Base-by-base conservation (phyloP, 2,329 filamentous ascomycete genomes). In the Stagonosporopsis vannaccii region DNA sequence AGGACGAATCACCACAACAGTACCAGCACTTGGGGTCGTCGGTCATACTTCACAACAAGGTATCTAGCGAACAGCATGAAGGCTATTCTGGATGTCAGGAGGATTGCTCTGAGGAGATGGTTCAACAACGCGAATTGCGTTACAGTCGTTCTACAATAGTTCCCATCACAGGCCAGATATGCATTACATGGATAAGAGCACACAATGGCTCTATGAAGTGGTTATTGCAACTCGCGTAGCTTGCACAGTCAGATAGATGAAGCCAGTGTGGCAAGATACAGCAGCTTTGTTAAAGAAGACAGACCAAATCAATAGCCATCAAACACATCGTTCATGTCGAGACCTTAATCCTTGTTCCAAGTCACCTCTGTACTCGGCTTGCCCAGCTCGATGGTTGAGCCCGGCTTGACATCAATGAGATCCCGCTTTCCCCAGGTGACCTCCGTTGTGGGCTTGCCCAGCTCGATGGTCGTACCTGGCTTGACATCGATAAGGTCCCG, bases 381-480 rank as follows among this genome's bases (percentile, higher is more conserved):
- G 9, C 51, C 51, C 15, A 65, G 25, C 17, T 62, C 50, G 19
- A 64, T 58, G 3, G 32, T 54, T 13, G 30, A 32, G 30, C 30
- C 30, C 15, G 30, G 30, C 30, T 32, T 32, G 30, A 32, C 30
- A 13, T 32, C 3, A 7, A 46, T 17, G 19, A 51, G 15, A 20
- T 51, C 54, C 1, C 58, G 39, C 22, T 56, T 48, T 20, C 61
- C 62, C 67, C 67, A 69, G 6, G 56, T 63, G 19, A 65, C 50
- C 9, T 51, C 60, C 1, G 65, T 62, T 6, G 60, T 56, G 3
- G 63, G 63, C 30, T 62, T 56, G 26, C 61, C 59, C 17, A 69
- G 53, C 12, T 59, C 48, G 26, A 63, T 60, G 9, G 26, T 49
- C 13, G 36, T 25, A 7, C 26, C 36, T 25, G 61, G 60, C 8